Conservation (phyloP, 2,329 filamentous ascomycete genomes). For the Claviceps africana region DNA sequence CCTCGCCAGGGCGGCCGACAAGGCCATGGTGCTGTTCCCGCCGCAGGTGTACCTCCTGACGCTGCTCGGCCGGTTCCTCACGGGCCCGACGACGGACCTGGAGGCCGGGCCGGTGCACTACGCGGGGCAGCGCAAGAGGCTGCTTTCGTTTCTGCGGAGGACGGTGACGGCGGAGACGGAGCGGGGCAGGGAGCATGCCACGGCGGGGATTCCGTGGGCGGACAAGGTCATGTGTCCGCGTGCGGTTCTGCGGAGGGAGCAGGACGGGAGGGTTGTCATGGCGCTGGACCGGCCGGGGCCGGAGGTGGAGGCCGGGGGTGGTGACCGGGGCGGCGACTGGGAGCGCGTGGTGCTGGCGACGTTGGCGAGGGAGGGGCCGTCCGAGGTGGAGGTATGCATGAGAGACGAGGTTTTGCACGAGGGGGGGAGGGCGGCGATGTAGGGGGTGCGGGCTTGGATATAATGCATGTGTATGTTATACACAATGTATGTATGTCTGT, state of each 20-base stretch:
- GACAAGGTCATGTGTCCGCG: slow-evolving; percentile 49
- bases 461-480: too few species aligned
- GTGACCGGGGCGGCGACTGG: slow-evolving; percentile 37
- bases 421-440: slow-evolving; percentile 24
- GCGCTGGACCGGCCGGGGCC: slow-evolving; percentile 43
- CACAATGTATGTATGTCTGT: too few species aligned
- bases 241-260: slow-evolving; percentile 28
- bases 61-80: slow-evolving; percentile 41
- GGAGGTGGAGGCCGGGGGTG: slow-evolving; percentile 33
- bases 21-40: slow-evolving; percentile 73
- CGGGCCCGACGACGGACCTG: slow-evolving; percentile 16
- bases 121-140: slow-evolving; percentile 32
- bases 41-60: slow-evolving; percentile 69
- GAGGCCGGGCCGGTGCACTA: slow-evolving; percentile 21
- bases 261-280: slow-evolving; percentile 36
- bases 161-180: slow-evolving; percentile 28
- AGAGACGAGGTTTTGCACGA: slow-evolving; percentile 35
- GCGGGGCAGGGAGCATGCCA: slow-evolving; percentile 24
- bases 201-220: slow-evolving; percentile 37
- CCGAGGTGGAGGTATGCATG: slow-evolving; percentile 36
- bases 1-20: slow-evolving; percentile 47
- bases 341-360: slow-evolving; percentile 44
- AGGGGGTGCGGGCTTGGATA: too few species aligned
- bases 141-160: slow-evolving; percentile 39
- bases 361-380: slow-evolving; percentile 37